phyloP scores from a whole-genome alignment of 1,284 basidiomycete genomes.

The Ceratobasidium sp. region DNA sequence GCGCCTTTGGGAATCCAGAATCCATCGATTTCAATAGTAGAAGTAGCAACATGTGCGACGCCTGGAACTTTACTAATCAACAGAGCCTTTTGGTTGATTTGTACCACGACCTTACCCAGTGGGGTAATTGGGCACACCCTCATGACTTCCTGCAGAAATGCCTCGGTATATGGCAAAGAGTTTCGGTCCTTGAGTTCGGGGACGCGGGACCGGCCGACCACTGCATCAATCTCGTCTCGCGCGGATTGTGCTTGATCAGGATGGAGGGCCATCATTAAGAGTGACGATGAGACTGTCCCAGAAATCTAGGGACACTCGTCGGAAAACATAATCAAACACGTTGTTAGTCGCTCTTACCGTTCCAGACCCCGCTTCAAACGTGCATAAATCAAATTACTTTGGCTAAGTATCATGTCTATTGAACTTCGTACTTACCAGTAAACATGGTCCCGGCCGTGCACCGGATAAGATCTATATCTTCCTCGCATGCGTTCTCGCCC shows the following conservation, averaged over 20 bases:
- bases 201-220: constrained; percentile 14
- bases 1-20: constrained; percentile 5
- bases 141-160: constrained; percentile 41
- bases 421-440: background rate
- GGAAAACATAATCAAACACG: too few species aligned
- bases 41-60: background rate
- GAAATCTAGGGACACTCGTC: background rate
- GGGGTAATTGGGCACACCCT: background rate
- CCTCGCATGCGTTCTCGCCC: constrained; percentile 1
- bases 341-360: too few species aligned
- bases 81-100: too few species aligned
- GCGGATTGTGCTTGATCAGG: constrained; percentile 6
- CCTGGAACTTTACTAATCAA: background rate
- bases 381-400: background rate
- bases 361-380: background rate
- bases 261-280: constrained; percentile 34
- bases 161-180: constrained; percentile 40
- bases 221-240: constrained; percentile 22
- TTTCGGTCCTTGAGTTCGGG: constrained; percentile 11
- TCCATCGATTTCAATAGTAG: background rate
- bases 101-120: background rate
- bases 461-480: constrained; percentile 2
- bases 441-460: constrained; percentile 6
- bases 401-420: background rate
- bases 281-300: background rate